Base-by-base conservation (phyloP, 805 yeast species). In the Ogataea haglerorum region DNA sequence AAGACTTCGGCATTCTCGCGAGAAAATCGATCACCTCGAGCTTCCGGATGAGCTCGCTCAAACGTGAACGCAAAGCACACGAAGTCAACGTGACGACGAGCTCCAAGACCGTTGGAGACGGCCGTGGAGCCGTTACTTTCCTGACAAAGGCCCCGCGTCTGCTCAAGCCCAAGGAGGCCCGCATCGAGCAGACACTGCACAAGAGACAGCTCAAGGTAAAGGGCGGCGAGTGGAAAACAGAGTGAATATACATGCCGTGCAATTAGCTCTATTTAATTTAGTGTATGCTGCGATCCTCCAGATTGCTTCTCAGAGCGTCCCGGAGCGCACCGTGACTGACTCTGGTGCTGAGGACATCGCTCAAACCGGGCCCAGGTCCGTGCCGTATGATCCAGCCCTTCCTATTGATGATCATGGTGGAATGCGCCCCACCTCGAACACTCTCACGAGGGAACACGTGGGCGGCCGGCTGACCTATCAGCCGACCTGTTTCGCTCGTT, bases 311-410 rank as follows among this genome's bases (percentile, higher is more conserved):
- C 22, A 74, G 55, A 2, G 80, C 80, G 28, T 74, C 78, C 42
- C 66, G 54, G 14, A 74, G 52, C 1, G 76, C 72, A n/a, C 67
- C 63, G 48, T 67, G 75, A 43, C 76, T 73, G 21, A 75, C 66
- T 32, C 69, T 60, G 10, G 70, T 58, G 30, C 57, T 56, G n/a
- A 59, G 34, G 15, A 63, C 67, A 6, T 52, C 48, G 37, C 61
- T 60, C 43, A 67, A 60, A 4, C 54, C 56, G 1, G 73, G 65
- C 4, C 65, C 61, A 16, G 61, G 62, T 0, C 78, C 78, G 48
- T 75, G 77, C 16, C 64, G 58, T 15, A 72, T 57, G 6, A 65
- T 61, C 39, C 56, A 59, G 26, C 68, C 68, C 40, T 72, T 70
- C 7, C 69, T 69, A 10, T 71, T 69, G 10, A 73, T 59, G 5